Evolutionary conservation across 495 filamentous ascomycete genomes (phyloP), one percentile per base, ranked within the genome.

Genomic region (Oidiodendron maius): DNA sequence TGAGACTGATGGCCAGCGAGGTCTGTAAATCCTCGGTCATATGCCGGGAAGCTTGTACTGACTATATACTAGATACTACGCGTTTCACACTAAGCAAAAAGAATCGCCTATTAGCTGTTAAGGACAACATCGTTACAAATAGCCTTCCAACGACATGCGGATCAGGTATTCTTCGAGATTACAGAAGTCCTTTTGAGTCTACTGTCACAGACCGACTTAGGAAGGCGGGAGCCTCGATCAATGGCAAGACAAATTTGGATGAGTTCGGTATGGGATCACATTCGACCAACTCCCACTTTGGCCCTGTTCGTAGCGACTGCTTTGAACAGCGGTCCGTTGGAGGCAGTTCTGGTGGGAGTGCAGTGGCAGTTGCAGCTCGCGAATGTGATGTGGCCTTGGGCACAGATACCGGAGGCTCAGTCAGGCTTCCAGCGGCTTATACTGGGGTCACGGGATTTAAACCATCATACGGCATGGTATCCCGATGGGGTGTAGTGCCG

Each of bases 251-350:
- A 0, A 95, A 95, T 64, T 73, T 98, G 57, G 93, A 98, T 71
- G 93, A 97, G 61, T 98, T 97, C 66, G 93, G 93, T 17, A 98
- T 98, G 93, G 93, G 93, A 30, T 94, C 89, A 10, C 86, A 97
- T 67, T 89, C 88, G 13, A 76, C 73, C 2, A 66, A 90, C 60
- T 94, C 91, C 16, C 61, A 64, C 44, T 85, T 84, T 60, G 91
- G 87, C 3, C 57, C 78, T 17, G 86, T 93, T 3, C 73, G 71
- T 37, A 81, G 69, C 20, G 56, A 56, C 6, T 50, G 52, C n/a
- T 55, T 53, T 4, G 46, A 56, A n/a, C 37, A 38, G 10, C 62
- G 78, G 26, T 95, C 91, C 4, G 82, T 86, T 2, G 93, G 93
- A 35, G 93, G 93, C 21, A 96, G 89, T 63, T 97, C 93, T 4